Base-by-base conservation (phyloP, 176 grass and related monocot species). In the Ensete glaucum region DNA sequence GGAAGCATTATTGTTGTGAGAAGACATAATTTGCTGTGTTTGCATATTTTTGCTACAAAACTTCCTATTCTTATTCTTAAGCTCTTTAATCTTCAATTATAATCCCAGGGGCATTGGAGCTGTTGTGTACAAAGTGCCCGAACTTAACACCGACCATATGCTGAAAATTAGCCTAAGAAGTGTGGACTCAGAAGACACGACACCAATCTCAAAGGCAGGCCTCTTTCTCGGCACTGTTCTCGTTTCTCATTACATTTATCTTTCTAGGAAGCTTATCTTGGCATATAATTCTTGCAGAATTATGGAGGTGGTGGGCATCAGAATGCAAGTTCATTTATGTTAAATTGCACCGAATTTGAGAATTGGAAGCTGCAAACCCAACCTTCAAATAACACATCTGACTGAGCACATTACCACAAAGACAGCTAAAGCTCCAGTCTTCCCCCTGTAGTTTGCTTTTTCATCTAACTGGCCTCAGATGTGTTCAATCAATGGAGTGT, bases 141-240 rank as follows among this genome's bases (percentile, higher is more conserved):
- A 98, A 76, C 59, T 93, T 50, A 85, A 93, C 25, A 84, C 83
- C 50, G 88, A 98, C 11, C 52, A 83, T 54, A 69, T 91, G 73
- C 67, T 88, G 55, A 98, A 98, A 85, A 85, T 98, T 78, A 98
- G 95, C 73, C 80, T 98, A 52, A 85, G 90, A 88, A 98, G 95
- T 82, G 78, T 93, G 52, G 78, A 74, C 57, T 74, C 82, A 54
- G 95, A 98, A 81, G 95, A 98, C 80, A 93, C 90, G 7, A 86
- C 90, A 69, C 59, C 53, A 27, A 85, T 98, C 16, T 98, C 95
- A 62, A 77, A 80, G 85, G 85, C 79, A 70, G 21, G 19, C 43
- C 16, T 71, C 53, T 57, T 57, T 51, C 22, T 77, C 85, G 15
- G 19, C 54, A 50, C 9, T 16, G 27, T 49, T 62, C 48, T 29